Percentiles rank a stretch among this genome's conserved stretches.
phyloP scores from a whole-genome alignment of 2,329 filamentous ascomycete species.

The Dactylonectria macrodidyma region DNA sequence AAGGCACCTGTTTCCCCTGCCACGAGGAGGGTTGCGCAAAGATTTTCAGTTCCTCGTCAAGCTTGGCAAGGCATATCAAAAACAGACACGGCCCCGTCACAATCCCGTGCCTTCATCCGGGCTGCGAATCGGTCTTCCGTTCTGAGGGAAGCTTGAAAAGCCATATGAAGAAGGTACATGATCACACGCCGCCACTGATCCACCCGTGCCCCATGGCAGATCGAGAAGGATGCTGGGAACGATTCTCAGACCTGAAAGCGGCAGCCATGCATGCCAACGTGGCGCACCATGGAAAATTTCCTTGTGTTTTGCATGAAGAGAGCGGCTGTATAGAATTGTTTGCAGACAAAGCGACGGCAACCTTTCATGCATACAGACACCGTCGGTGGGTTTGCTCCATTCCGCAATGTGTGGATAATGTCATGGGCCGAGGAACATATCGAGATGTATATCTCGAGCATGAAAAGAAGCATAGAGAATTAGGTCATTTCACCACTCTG shows the following conservation, averaged over 20 bases:
- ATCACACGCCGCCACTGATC: constrained; percentile 4
- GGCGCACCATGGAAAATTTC: no score
- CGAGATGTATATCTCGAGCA: constrained; percentile 8
- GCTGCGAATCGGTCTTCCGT: constrained; percentile 6
- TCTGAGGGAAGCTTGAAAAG: constrained; percentile 7
- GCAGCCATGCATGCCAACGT: no score
- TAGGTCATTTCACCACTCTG: constrained; percentile 16
- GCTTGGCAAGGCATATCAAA: constrained; percentile 4
- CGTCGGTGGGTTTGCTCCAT: constrained; percentile 6
- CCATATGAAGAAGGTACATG: constrained; percentile 5
- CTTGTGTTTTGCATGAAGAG: no score
- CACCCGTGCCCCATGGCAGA: background rate
- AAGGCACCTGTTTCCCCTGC: constrained; percentile 8
- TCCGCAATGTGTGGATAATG: constrained; percentile 5
- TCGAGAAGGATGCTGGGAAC: background rate
- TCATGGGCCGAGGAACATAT: constrained; percentile 5
- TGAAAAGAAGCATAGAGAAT: constrained; percentile 8
- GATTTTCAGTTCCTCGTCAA: constrained; percentile 3
- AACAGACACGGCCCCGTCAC: constrained; percentile 1
- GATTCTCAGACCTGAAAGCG: background rate
- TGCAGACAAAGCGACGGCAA: no score
- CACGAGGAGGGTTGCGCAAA: background rate
- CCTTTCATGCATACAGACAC: constrained; percentile 3
- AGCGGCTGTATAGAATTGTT: no score
- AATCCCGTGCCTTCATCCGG: constrained; percentile 5